Conservation (phyloP, 108 stramenopile genomes). For the Nitzschia palea region DNA sequence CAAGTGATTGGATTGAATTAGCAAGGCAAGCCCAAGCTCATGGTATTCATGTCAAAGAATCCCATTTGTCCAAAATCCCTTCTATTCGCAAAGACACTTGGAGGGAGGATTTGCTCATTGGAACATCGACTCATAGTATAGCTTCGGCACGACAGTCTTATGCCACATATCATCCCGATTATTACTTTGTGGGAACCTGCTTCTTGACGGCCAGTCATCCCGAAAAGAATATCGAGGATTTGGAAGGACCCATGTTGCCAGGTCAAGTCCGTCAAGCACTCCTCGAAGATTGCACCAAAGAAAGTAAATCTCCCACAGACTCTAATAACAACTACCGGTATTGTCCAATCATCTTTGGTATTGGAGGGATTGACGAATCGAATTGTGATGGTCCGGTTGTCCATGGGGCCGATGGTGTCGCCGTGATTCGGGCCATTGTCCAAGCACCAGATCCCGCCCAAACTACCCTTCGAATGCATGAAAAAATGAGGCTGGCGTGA, state of each 20-base stretch:
- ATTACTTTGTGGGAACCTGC: conserved; percentile 84
- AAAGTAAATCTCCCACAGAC: background rate
- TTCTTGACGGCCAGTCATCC: conserved; percentile 73
- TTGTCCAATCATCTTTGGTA: conserved; percentile 60
- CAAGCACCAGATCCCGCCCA: conserved; percentile 54
- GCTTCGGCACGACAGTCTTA: conserved; percentile 47
- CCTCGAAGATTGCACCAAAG: background rate
- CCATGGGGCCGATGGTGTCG: conserved; percentile 78
- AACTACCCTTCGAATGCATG: conserved; percentile 38
- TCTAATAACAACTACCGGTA: background rate
- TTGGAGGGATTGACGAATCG: conserved; percentile 74
- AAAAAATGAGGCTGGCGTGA: conserved; percentile 35
- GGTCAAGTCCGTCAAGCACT: conserved; percentile 45
- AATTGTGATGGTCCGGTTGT: conserved; percentile 71
- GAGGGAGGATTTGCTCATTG: conserved; percentile 31
- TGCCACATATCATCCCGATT: conserved; percentile 48
- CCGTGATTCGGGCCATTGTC: conserved; percentile 71
- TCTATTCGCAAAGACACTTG: conserved; percentile 35
- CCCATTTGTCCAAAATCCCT: conserved; percentile 51
- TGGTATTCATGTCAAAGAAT: conserved; percentile 83
- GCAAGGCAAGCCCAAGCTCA: conserved; percentile 41
- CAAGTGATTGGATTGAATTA: conserved; percentile 57
- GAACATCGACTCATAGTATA: conserved; percentile 73
- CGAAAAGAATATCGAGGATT: conserved; percentile 52
- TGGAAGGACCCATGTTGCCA: conserved; percentile 79